These are phyloP conservation scores for Zarea fungicola DNA, from an alignment of 2,329 filamentous ascomycete genomes.

Conservation along the genomic window DNA sequence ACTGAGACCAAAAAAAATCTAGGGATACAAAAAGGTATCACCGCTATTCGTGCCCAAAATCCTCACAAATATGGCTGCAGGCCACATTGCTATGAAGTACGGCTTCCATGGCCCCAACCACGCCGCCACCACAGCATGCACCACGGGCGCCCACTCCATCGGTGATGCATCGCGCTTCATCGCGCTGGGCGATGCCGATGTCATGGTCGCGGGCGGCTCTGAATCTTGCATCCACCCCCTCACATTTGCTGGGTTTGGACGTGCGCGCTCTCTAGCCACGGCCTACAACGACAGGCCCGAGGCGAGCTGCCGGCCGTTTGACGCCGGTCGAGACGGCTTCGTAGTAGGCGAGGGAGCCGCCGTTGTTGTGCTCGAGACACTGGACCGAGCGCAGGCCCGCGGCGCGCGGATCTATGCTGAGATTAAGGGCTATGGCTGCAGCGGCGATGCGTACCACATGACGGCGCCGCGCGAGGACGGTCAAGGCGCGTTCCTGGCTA, in stretches of 20 bases:
- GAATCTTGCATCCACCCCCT: slow-evolving; percentile 96
- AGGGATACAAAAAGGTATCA: slow-evolving; percentile 91
- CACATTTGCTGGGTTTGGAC: slow-evolving; percentile 84
- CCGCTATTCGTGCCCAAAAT: slow-evolving; percentile 90
- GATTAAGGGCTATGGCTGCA: slow-evolving; percentile 81
- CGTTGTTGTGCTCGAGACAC: slow-evolving; percentile 80
- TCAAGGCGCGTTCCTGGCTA: slow-evolving; percentile 73
- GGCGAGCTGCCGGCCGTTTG: slow-evolving; percentile 80
- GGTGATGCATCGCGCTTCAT: slow-evolving; percentile 94
- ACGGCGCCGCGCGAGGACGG: slow-evolving; percentile 84
- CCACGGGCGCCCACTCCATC: slow-evolving; percentile 89
- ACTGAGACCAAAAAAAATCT: slow-evolving; percentile 1
- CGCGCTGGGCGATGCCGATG: slow-evolving; percentile 81
- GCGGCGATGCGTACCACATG: slow-evolving; percentile 88
- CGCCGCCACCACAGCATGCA: slow-evolving; percentile 88
- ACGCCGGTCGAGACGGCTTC: slow-evolving; percentile 73
- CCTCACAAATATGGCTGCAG: slow-evolving; percentile 90
- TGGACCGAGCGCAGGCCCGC: slow-evolving; percentile 77
- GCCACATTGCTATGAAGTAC: slow-evolving; percentile 89
- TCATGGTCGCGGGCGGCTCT: slow-evolving; percentile 93
- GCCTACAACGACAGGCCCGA: slow-evolving; percentile 68
- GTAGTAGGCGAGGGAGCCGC: slow-evolving; percentile 91
- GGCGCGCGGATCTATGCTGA: slow-evolving; percentile 85
- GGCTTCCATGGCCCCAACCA: slow-evolving; percentile 90
- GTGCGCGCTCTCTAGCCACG: slow-evolving; percentile 80